These are phyloP conservation scores for Rhodotorula glutinis DNA, from an alignment of 1,284 basidiomycete genomes.

Conservation along the genomic window DNA sequence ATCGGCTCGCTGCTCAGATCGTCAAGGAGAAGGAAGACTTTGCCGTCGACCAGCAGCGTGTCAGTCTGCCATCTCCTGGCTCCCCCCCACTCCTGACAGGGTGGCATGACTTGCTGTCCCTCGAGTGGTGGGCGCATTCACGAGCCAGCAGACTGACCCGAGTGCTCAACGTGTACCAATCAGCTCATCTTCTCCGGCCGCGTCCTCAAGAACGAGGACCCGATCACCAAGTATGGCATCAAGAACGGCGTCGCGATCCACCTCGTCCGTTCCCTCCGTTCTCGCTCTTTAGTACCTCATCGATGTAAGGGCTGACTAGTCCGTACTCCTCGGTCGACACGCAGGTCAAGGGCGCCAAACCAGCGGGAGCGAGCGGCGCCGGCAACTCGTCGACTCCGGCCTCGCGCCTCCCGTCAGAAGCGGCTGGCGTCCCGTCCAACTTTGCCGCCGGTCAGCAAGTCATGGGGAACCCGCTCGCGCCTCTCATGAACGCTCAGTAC, in stretches of 20 bases:
- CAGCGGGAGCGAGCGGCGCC: constrained; percentile 7
- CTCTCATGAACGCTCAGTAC: constrained; percentile 46
- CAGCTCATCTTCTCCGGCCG: constrained; percentile 44
- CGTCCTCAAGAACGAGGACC: constrained; percentile 45
- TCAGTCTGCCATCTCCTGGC: not conserved
- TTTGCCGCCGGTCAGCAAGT: constrained; percentile 48
- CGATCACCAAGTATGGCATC: constrained; percentile 42
- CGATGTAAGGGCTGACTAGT: too few species aligned
- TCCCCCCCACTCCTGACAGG: not conserved
- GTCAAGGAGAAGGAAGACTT: constrained; percentile 15
- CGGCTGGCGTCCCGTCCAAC: constrained; percentile 69
- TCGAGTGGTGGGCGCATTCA: too few species aligned
- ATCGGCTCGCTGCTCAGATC: too few species aligned
- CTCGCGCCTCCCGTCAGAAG: constrained; percentile 51
- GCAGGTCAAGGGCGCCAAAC: constrained; percentile 37
- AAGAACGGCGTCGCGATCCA: constrained; percentile 43
- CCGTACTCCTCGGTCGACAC: too few species aligned
- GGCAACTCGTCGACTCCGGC: constrained; percentile 5
- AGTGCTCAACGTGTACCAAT: not conserved
- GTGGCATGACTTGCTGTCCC: not conserved
- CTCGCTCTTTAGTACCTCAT: too few species aligned
- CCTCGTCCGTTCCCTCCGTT: constrained; percentile 13
- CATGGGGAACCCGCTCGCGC: constrained; percentile 47
- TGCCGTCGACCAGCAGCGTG: constrained; percentile 34
- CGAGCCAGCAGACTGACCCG: too few species aligned